A percentile compares a stretch with the other conserved stretches of the same genome.
phyloP scores from a whole-genome alignment of 495 filamentous ascomycete genomes.

The Chlorociboria aeruginascens region DNA sequence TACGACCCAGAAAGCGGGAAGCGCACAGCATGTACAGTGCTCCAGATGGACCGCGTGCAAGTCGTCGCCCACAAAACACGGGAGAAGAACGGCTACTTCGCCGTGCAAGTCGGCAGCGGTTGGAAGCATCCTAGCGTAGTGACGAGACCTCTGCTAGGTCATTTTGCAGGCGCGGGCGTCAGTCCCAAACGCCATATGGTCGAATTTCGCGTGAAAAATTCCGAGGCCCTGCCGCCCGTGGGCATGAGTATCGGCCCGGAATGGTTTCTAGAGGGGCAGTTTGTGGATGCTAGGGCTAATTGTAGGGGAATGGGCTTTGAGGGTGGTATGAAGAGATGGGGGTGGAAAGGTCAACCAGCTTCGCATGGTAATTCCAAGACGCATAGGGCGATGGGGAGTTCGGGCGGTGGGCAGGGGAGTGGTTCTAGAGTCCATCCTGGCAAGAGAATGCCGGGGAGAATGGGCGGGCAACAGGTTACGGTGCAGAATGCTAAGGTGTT shows the following conservation, averaged over 20 bases:
- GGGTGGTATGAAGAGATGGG: conserved; percentile 94
- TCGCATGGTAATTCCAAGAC: conserved; percentile 89
- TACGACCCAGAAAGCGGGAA: conserved; percentile 65
- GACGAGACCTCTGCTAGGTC: conserved; percentile 67
- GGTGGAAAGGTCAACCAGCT: conserved; percentile 77
- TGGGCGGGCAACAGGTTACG: conserved; percentile 80
- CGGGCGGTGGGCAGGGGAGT: conserved; percentile 77
- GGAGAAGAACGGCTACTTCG: conserved; percentile 74
- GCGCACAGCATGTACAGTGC: conserved; percentile 76
- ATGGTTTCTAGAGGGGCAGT: conserved; percentile 87
- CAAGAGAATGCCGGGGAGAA: conserved; percentile 94
- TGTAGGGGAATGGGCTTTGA: conserved; percentile 83
- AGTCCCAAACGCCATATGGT: conserved; percentile 69
- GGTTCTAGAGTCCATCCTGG: conserved; percentile 87
- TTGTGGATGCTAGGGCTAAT: conserved; percentile 69
- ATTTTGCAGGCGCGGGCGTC: conserved; percentile 66
- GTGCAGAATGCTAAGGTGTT: conserved; percentile 83
- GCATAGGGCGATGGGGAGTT: conserved; percentile 81
- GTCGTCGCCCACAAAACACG: conserved; percentile 76
- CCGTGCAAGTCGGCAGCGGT: conserved; percentile 79
- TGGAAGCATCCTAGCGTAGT: conserved; percentile 66
- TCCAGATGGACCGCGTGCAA: conserved; percentile 88
- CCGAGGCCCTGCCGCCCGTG: conserved; percentile 57
- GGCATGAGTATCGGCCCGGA: conserved; percentile 63
- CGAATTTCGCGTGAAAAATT: conserved; percentile 73